phyloP scores from a whole-genome alignment of 192 early-diverging fungal genomes.

The Coemansia sp. region DNA sequence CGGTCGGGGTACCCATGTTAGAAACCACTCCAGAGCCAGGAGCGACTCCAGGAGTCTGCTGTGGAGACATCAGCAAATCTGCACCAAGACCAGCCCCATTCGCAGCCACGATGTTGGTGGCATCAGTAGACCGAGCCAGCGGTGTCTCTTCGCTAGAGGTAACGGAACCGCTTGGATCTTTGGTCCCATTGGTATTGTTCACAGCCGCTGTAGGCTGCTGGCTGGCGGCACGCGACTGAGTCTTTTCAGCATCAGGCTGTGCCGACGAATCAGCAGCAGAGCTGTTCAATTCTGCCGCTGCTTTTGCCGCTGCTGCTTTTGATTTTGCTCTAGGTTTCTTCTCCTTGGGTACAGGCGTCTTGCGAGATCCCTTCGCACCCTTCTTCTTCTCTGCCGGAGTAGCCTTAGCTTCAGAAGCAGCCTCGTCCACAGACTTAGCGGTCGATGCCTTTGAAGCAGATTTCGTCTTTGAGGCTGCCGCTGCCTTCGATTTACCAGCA shows the following conservation, averaged over 20 bases:
- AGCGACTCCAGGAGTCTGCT: neutral
- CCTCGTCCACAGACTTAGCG: neutral
- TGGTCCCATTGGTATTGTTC: slow-evolving; percentile 1
- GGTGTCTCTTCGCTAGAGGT: neutral
- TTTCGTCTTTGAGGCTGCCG: slow-evolving; percentile 1
- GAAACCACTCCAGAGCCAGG: neutral
- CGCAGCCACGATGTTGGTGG: neutral
- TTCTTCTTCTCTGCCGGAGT: slow-evolving; percentile 21
- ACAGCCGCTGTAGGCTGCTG: neutral
- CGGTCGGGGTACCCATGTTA: neutral
- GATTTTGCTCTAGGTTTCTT: slow-evolving; percentile 36
- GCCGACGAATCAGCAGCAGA: neutral
- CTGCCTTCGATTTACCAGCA: neutral
- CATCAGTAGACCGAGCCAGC: neutral
- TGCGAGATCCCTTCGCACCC: slow-evolving; percentile 18
- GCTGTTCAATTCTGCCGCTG: neutral
- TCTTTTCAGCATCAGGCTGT: slow-evolving; percentile 9
- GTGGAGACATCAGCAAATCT: slow-evolving; percentile 12
- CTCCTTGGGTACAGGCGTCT: slow-evolving; percentile 26
- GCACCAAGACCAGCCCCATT: neutral
- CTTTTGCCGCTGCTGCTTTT: slow-evolving; percentile 23
- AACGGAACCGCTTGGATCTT: neutral
- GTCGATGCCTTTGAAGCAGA: slow-evolving; percentile 3
- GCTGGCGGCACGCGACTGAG: neutral
- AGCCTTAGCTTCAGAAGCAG: slow-evolving; percentile 5